phyloP scores from a whole-genome alignment of 331 rosid genomes.

The Acacia pycnantha region DNA sequence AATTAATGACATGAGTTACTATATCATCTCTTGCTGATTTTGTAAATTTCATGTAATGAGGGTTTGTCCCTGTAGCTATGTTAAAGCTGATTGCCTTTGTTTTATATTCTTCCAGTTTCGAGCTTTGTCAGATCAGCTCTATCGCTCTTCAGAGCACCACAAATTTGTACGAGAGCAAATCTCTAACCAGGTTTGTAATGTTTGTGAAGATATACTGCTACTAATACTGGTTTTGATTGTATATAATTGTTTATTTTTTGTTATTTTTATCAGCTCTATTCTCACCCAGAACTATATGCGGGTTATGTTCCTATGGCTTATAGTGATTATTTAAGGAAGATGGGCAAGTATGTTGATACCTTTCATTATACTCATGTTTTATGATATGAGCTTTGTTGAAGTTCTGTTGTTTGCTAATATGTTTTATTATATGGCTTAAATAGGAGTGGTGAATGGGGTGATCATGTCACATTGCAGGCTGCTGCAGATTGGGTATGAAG shows the following conservation, averaged over 20 bases:
- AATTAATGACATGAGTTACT: neutral
- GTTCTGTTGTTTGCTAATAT: constrained; percentile 28
- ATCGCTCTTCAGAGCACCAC: constrained; percentile 83
- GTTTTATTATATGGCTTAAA: constrained; percentile 36
- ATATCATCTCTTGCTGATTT: neutral
- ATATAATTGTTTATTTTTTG: constrained; percentile 18
- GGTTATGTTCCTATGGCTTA: constrained; percentile 90
- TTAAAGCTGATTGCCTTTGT: constrained; percentile 17
- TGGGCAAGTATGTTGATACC: constrained; percentile 65
- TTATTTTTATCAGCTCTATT: constrained; percentile 56
- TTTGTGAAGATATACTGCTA: constrained; percentile 2
- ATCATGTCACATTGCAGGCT: constrained; percentile 96
- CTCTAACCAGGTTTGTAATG: constrained; percentile 62
- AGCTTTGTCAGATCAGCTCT: constrained; percentile 90
- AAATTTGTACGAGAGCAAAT: constrained; percentile 80
- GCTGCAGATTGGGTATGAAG: constrained; percentile 92
- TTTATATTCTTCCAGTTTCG: constrained; percentile 68
- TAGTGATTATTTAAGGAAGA: constrained; percentile 73
- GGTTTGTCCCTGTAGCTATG: neutral
- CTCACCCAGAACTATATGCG: constrained; percentile 50
- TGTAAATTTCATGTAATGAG: neutral
- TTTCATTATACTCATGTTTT: neutral
- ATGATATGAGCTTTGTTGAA: constrained; percentile 1
- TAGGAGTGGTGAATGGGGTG: constrained; percentile 99
- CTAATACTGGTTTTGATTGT: constrained; percentile 1